Evolutionary conservation across 2,329 filamentous ascomycete species (phyloP), one percentile per base, ranked within the genome.

Genomic region (Colletotrichum sp.): DNA sequence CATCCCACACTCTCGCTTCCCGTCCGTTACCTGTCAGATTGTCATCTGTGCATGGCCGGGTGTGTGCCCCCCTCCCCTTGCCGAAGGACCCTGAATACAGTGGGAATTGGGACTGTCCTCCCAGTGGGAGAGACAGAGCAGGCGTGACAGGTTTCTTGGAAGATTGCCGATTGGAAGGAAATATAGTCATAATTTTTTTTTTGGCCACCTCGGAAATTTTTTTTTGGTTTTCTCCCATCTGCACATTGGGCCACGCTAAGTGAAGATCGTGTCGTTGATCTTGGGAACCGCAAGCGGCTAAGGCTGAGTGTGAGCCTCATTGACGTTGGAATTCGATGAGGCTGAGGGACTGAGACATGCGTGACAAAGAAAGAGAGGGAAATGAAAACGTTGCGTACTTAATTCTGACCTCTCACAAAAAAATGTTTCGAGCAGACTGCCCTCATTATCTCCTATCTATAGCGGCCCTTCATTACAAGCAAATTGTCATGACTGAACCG

Each of bases 111-210:
- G 55, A 61, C 38, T 70, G 30, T 73, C 56, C 26, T 55, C 52
- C 38, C 69, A 67, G 70, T 28, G 56, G 38, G 9, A 32, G 34
- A 21, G 10, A 24, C 32, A 62, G 26, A 34, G 38, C 28, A 67
- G 52, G 26, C 16, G 7, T 28, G 55, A 30, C 34, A 67, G 52
- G 26, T 21, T 9, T 52, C 32, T 48, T 56, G 72, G 72, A 72
- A 75, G 30, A 32, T 26, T 43, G 32, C 73, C 73, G 73, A 75
- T 75, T 75, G 73, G 73, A 70, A 52, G 56, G n/a, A 66, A 30
- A 38, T 15, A 52, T 26, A 48, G n/a, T 56, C 43, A 28, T 28
- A 26, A n/a, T n/a, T 30, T 13, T 66, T 34, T 15, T 26, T 26
- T 34, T 66, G 38, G 28, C 18, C 16, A 26, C 66, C 16, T 38